phyloP scores from a whole-genome alignment of 176 grass and related monocot species.

The Otatea glauca region DNA sequence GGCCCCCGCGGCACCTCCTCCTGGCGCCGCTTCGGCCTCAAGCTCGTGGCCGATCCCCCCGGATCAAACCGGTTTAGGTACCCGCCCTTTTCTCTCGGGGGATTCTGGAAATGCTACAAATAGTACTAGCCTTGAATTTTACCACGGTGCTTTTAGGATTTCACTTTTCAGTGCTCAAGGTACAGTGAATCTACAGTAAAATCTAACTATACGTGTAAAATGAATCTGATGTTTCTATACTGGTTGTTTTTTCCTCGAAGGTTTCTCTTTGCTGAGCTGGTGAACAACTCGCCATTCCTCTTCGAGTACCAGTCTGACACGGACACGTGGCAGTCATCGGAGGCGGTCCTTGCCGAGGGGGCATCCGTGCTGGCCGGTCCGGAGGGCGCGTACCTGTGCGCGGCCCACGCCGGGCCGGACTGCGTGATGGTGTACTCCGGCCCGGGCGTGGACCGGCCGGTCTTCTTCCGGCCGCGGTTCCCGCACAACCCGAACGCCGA shows the following conservation, averaged over 20 bases:
- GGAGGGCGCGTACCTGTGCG: constrained; percentile 63
- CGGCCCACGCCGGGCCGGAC: constrained; percentile 62
- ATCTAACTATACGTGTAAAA: background rate
- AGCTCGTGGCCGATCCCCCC: constrained; percentile 77
- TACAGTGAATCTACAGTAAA: background rate
- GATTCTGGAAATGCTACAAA: constrained; percentile 28
- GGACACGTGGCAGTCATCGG: constrained; percentile 64
- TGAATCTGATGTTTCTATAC: background rate
- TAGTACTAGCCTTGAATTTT: background rate
- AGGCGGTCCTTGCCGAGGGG: constrained; percentile 35
- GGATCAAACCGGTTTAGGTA: constrained; percentile 69
- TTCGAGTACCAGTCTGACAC: constrained; percentile 86
- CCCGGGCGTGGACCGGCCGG: constrained; percentile 29
- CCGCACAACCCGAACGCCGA: constrained; percentile 46
- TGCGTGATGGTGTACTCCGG: constrained; percentile 69
- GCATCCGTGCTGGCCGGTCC: background rate
- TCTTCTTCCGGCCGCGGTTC: constrained; percentile 76
- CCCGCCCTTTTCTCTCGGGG: constrained; percentile 37
- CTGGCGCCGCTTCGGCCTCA: constrained; percentile 86
- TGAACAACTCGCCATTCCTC: constrained; percentile 63
- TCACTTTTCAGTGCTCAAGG: background rate
- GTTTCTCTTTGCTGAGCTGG: constrained; percentile 91
- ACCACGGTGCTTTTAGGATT: background rate
- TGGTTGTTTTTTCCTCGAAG: constrained; percentile 20
- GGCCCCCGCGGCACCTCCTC: constrained; percentile 90